Conservation (phyloP, 2,329 filamentous ascomycete species). For the Talaromyces funiculosus region DNA sequence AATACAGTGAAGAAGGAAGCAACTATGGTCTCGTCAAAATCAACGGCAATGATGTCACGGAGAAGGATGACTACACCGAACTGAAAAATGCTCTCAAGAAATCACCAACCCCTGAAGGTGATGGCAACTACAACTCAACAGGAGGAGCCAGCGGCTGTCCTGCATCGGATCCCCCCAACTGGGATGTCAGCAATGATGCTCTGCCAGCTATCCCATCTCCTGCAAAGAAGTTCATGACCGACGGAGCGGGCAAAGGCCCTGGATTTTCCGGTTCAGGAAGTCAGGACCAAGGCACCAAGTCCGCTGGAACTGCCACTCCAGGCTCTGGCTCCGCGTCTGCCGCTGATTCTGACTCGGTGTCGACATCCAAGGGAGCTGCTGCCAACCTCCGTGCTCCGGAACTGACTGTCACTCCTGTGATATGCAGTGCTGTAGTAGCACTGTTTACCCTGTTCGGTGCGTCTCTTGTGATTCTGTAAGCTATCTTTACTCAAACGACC, state of each 20-base stretch:
- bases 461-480: constrained; percentile 30
- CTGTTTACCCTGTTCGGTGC: constrained; percentile 52
- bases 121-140: constrained; percentile 55
- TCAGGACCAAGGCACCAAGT: constrained; percentile 50
- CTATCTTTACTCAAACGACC: neutral
- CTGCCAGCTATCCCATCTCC: constrained; percentile 54
- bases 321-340: constrained; percentile 47
- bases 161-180: constrained; percentile 45
- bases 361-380: constrained; percentile 37
- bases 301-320: constrained; percentile 45
- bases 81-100: constrained; percentile 48
- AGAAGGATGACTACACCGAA: constrained; percentile 58
- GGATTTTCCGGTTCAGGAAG: constrained; percentile 53
- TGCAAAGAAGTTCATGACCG: constrained; percentile 52
- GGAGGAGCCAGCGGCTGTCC: constrained; percentile 53
- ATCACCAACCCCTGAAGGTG: constrained; percentile 48
- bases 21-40: constrained; percentile 75
- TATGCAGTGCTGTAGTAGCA: constrained; percentile 48
- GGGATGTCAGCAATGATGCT: constrained; percentile 49
- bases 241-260: constrained; percentile 53
- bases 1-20: constrained; percentile 82
- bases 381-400: constrained; percentile 40
- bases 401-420: constrained; percentile 46
- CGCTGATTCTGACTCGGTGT: constrained; percentile 23
- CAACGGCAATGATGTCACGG: constrained; percentile 49